Base-by-base conservation (phyloP, 2,329 filamentous ascomycete genomes). In the Colletotrichum sp. region DNA sequence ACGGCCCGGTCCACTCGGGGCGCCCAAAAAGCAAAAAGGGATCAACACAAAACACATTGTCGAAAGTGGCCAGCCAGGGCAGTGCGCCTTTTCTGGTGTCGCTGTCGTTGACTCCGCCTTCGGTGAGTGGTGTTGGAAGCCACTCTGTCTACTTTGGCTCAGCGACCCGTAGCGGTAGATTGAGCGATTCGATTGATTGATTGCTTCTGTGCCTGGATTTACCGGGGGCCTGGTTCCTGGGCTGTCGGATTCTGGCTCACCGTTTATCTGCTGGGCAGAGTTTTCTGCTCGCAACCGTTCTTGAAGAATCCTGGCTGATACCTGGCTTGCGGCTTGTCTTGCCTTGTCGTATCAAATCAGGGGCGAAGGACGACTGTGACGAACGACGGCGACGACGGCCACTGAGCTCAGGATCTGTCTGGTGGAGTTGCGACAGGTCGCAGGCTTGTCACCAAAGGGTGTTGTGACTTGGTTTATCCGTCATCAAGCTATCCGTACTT, bases 201-300 rank as follows among this genome's bases (percentile, higher is more conserved):
- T 59, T 38, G 34, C 61, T 9, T 67, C 64, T 55, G 64, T 55
- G 43, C 32, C 65, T 36, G 48, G 9, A 52, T 43, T 38, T 61
- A 71, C 72, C 72, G 38, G 61, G 67, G 72, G 72, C 68, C 72
- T 61, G 72, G 72, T 61, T 71, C 21, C 24, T n/a, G 72, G 71
- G 61, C 68, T 61, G 38, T n/a, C 38, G 38, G 38, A 48, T 48
- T 59, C 18, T 30, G 26, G 34, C 43, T 62, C 61, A 71, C 68
- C 67, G 48, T 65, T 66, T 32, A 34, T 69, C 55, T 71, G 48
- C 72, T 21, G 32, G 21, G 28, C 26, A 62, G 34, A 38, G 24
- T 28, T 61, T 66, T 43, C n/a, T 30, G 66, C 38, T 48, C 36
- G 43, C 58, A 70, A 21, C 24, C 30, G 14, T 18, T 18, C 28